Percentiles rank a stretch among this genome's conserved stretches.
phyloP scores from a whole-genome alignment of 495 filamentous ascomycete genomes.

The Annulohypoxylon bovei region DNA sequence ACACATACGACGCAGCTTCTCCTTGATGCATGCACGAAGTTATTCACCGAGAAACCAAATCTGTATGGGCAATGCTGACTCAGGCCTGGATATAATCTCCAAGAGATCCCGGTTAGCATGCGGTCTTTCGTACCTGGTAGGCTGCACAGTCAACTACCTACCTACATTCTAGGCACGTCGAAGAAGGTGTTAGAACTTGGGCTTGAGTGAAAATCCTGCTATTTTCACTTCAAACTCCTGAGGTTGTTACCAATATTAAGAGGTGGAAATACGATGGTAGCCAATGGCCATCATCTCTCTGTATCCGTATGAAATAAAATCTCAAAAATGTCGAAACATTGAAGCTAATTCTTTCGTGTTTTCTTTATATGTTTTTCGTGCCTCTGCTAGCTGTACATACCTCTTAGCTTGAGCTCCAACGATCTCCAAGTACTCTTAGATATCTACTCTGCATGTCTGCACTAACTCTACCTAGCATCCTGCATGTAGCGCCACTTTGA shows the following conservation, averaged over 20 bases:
- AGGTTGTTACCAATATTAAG: neutral
- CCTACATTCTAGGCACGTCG: neutral
- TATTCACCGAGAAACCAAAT: too few species aligned
- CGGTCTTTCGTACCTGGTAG: too few species aligned
- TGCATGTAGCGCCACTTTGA: neutral
- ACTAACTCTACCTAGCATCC: neutral
- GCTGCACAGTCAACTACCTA: too few species aligned
- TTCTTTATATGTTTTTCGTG: neutral
- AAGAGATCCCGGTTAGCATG: too few species aligned
- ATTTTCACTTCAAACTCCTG: neutral
- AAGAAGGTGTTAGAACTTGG: neutral
- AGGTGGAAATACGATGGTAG: neutral
- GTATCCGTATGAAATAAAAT: neutral
- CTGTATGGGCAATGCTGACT: neutral
- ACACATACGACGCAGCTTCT: neutral
- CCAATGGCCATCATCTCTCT: neutral
- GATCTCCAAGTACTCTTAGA: too few species aligned
- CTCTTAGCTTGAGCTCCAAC: too few species aligned
- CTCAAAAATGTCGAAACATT: neutral
- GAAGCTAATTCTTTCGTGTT: neutral
- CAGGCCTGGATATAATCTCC: neutral
- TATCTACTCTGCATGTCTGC: too few species aligned
- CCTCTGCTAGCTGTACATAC: neutral
- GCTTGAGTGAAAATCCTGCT: neutral
- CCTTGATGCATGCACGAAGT: too few species aligned